Evolutionary conservation across 192 early-diverging fungal genomes (phyloP).

Genomic region (Backusella liffmaniae): DNA sequence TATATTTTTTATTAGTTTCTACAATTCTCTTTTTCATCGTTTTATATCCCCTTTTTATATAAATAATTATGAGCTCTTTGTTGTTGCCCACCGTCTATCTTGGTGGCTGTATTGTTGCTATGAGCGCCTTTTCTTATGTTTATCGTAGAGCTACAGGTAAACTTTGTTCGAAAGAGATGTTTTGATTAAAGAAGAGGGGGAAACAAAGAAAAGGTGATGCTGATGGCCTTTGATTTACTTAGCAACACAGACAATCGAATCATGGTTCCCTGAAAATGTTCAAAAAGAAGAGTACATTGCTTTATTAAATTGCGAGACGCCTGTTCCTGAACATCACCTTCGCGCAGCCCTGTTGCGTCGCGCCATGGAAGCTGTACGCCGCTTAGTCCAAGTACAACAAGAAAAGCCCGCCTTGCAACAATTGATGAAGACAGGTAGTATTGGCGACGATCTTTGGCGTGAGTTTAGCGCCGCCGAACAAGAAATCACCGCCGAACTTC

Average conservation of each 20-base stretch:
- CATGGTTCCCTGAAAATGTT: conserved; percentile 68
- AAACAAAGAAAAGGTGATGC: neutral
- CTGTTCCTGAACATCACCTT: conserved; percentile 60
- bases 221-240: neutral
- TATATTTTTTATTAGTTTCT: neutral
- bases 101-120: conserved; percentile 41
- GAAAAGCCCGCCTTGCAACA: conserved; percentile 76
- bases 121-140: conserved; percentile 38
- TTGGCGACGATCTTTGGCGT: conserved; percentile 81
- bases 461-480: conserved; percentile 76
- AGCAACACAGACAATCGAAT: conserved; percentile 49
- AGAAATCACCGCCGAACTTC: conserved; percentile 74
- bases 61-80: conserved; percentile 27
- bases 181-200: no score
- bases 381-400: conserved; percentile 70
- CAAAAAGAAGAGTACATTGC: conserved; percentile 66
- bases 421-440: conserved; percentile 74
- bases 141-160: conserved; percentile 38
- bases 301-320: conserved; percentile 54
- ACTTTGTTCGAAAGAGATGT: neutral
- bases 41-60: neutral
- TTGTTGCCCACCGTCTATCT: conserved; percentile 37
- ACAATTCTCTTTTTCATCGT: neutral
- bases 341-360: conserved; percentile 76
- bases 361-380: conserved; percentile 74